Evolutionary conservation across 2,329 filamentous ascomycete species (phyloP).

Genomic region (Remersonia thermophila): DNA sequence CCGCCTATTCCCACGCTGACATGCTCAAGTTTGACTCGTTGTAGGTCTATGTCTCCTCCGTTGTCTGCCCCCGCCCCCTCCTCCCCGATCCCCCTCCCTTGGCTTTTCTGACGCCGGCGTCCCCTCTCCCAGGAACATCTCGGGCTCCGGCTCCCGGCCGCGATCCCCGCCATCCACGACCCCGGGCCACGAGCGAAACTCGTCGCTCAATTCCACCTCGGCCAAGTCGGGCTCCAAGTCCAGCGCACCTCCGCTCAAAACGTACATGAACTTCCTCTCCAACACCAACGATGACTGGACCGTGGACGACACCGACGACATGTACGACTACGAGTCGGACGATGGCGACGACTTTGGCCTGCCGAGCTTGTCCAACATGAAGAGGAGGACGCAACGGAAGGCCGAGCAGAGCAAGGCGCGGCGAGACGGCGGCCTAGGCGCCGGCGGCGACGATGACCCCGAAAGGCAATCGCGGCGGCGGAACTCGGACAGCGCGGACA

Average conservation of each 20-base stretch:
- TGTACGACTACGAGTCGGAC: conserved; percentile 70
- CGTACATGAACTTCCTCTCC: conserved; percentile 70
- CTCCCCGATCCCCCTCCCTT: conserved; percentile 5
- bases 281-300: conserved; percentile 77
- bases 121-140: conserved; percentile 46
- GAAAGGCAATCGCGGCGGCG: conserved; percentile 32
- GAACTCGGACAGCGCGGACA: conserved; percentile 80
- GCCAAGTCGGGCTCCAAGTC: conserved; percentile 38
- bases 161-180: conserved; percentile 61
- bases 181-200: conserved; percentile 38
- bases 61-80: no score
- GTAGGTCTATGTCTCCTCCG: conserved; percentile 44
- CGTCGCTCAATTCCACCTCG: conserved; percentile 41
- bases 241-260: conserved; percentile 54
- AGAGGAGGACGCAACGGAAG: conserved; percentile 51
- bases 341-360: conserved; percentile 93
- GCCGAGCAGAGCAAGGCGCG: conserved; percentile 29
- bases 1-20: conserved; percentile 92
- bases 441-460: conserved; percentile 27
- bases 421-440: conserved; percentile 21
- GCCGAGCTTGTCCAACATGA: conserved; percentile 84
- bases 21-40: conserved; percentile 76
- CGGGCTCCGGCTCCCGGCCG: conserved; percentile 50
- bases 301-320: conserved; percentile 59
- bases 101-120: no score